Conservation (phyloP, 1,284 basidiomycete species). For the Irpex sp. region DNA sequence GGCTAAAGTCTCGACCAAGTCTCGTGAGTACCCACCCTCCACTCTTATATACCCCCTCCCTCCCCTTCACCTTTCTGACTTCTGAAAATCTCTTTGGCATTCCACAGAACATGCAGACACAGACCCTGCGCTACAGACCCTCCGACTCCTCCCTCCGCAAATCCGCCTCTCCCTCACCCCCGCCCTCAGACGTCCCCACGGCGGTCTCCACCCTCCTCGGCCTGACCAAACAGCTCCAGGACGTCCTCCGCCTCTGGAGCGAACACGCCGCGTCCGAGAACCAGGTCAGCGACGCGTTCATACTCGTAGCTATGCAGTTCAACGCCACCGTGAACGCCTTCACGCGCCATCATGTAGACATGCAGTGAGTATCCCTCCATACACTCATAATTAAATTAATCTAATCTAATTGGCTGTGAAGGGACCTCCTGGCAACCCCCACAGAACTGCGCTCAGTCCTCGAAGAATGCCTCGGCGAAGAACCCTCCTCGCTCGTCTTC, state of each 20-base stretch:
- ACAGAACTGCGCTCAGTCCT: slow-evolving; percentile 78
- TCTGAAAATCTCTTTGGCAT: not conserved
- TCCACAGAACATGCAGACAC: slow-evolving; percentile 8
- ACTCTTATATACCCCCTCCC: not conserved
- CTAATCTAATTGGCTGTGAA: not conserved
- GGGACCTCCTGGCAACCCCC: slow-evolving; percentile 81
- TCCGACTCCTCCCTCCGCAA: slow-evolving; percentile 15
- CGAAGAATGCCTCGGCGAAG: slow-evolving; percentile 84
- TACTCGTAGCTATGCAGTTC: slow-evolving; percentile 92
- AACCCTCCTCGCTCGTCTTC: slow-evolving; percentile 71
- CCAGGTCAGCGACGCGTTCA: slow-evolving; percentile 90
- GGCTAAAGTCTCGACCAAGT: slow-evolving; percentile 16
- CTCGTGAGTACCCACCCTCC: slow-evolving; percentile 13
- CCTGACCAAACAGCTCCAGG: slow-evolving; percentile 85
- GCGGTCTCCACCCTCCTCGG: slow-evolving; percentile 84
- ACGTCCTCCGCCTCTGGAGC: slow-evolving; percentile 78
- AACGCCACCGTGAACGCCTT: slow-evolving; percentile 85
- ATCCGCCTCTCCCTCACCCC: slow-evolving; percentile 10
- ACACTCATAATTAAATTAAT: slow-evolving; percentile 2
- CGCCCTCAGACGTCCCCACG: slow-evolving; percentile 44
- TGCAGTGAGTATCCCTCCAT: slow-evolving; percentile 53
- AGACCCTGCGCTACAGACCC: slow-evolving; percentile 6
- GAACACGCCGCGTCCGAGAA: slow-evolving; percentile 62
- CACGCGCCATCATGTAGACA: slow-evolving; percentile 71
- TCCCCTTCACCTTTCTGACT: not conserved